Base-by-base conservation (phyloP, 805 yeast genomes). In the Lipomyces chichibuensis region DNA sequence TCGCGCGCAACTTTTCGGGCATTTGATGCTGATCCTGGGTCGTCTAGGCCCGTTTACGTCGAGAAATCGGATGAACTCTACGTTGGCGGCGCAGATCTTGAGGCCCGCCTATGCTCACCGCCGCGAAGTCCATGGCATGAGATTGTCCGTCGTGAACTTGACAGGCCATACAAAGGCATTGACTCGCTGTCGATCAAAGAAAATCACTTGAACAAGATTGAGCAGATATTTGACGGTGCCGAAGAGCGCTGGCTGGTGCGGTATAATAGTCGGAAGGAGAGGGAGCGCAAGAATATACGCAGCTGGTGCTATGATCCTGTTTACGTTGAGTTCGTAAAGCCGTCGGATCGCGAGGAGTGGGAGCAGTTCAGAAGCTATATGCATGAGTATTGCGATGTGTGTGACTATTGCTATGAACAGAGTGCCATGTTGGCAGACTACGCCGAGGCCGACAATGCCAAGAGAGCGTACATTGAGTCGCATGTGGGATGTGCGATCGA, bases 131-230 rank as follows among this genome's bases (percentile, higher is more conserved):
- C 13, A 14, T 54, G 57, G 57, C 57, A 29, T 29, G 57, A 54
- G 57, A 54, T 54, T 29, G 37, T 56, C 56, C 25, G 14, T 35
- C 27, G 65, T 61, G 58, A 58, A 63, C n/a, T 57, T 55, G 33
- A 52, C 56, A 20, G n/a, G 27, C 29, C n/a, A 8, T 52, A 17
- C 56, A 29, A 25, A 29, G 49, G 23, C 20, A n/a, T 17, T 52
- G 17, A 14, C 17, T 25, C 32, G 33, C 17, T 9, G 17, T 52
- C n/a, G n/a, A 29, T 52, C 56, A 29, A 52, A 11, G 27, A 52
- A 7, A 25, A 29, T 29, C n/a, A 52, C n/a, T 9, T 52, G 56
- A 25, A 52, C 33, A 29, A 52, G n/a, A 14, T 52, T 20, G 33
- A 14, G 23, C 32, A 25, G 32, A 14, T 54, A 25, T 29, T 27